phyloP scores from a whole-genome alignment of 331 rosid genomes.

The Acacia concinna region DNA sequence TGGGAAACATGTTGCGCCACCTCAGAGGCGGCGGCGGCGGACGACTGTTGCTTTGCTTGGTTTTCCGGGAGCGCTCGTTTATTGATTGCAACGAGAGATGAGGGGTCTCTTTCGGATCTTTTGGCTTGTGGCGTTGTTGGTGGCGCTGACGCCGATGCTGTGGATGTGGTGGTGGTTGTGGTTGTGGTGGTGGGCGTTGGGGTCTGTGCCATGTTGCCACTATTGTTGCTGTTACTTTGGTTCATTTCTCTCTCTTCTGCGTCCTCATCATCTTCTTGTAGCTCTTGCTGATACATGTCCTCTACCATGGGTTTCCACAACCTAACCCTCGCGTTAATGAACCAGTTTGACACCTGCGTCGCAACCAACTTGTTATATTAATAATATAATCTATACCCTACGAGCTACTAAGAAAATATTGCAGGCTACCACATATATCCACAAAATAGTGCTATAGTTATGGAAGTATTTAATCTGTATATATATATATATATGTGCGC shows the following conservation, averaged over 20 bases:
- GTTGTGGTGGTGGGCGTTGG: background rate
- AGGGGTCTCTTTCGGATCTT: constrained; percentile 75
- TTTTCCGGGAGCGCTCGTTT: constrained; percentile 63
- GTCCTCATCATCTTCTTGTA: constrained; percentile 51
- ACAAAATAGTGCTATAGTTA: background rate
- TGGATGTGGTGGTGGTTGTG: background rate
- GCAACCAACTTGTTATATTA: background rate
- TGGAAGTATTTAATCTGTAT: background rate
- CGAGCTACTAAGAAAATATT: background rate
- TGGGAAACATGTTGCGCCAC: constrained; percentile 45
- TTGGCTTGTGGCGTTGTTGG: constrained; percentile 31
- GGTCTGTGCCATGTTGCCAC: constrained; percentile 1
- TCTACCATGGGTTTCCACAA: constrained; percentile 99
- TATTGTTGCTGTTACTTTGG: constrained; percentile 30
- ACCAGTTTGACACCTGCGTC: constrained; percentile 95
- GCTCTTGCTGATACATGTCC: constrained; percentile 97
- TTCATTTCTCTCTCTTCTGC: constrained; percentile 38
- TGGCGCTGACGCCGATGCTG: constrained; percentile 36
- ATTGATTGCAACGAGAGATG: constrained; percentile 62
- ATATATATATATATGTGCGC: background rate
- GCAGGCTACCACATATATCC: background rate
- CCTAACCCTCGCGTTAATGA: constrained; percentile 98
- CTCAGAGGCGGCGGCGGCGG: constrained; percentile 39
- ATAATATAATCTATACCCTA: background rate
- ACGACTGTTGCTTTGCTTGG: constrained; percentile 39